Percentiles rank a stretch among this genome's conserved stretches.
phyloP scores from a whole-genome alignment of 805 yeast species.

The Naumovozyma castellii region DNA sequence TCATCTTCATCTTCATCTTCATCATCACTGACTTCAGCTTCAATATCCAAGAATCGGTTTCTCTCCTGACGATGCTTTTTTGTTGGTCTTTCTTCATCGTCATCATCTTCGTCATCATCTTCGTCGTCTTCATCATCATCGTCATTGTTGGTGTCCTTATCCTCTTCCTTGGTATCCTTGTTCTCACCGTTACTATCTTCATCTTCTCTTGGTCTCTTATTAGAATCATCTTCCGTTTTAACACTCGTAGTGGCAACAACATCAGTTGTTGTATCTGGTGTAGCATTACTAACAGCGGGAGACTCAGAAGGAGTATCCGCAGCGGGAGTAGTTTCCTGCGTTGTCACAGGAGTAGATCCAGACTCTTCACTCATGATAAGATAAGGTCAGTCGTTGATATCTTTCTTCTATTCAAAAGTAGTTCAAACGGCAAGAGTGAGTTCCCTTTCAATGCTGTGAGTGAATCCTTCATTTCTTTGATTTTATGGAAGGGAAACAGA shows the following conservation, averaged over 20 bases:
- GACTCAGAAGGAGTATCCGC: neutral
- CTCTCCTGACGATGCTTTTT: conserved; percentile 41
- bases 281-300: neutral
- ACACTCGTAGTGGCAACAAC: neutral
- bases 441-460: no score
- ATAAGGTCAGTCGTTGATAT: neutral
- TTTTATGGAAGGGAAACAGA: no score
- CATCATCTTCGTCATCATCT: conserved; percentile 54
- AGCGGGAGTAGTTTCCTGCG: neutral
- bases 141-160: conserved; percentile 33
- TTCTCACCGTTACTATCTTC: conserved; percentile 1
- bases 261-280: neutral
- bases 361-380: conserved; percentile 1
- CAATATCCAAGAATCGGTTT: conserved; percentile 93
- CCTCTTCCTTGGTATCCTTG: neutral
- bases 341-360: neutral
- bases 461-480: no score
- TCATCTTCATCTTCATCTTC: conserved; percentile 91
- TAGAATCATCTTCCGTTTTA: neutral
- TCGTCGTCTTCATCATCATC: conserved; percentile 42
- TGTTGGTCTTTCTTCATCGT: conserved; percentile 37
- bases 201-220: conserved; percentile 1
- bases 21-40: conserved; percentile 97
- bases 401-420: neutral
- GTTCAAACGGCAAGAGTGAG: neutral